Percentiles rank a stretch among this genome's conserved stretches.
These are phyloP conservation scores for Capsicum rhomboideum DNA, from an alignment of 257 asterid species.

Conservation along the genomic window DNA sequence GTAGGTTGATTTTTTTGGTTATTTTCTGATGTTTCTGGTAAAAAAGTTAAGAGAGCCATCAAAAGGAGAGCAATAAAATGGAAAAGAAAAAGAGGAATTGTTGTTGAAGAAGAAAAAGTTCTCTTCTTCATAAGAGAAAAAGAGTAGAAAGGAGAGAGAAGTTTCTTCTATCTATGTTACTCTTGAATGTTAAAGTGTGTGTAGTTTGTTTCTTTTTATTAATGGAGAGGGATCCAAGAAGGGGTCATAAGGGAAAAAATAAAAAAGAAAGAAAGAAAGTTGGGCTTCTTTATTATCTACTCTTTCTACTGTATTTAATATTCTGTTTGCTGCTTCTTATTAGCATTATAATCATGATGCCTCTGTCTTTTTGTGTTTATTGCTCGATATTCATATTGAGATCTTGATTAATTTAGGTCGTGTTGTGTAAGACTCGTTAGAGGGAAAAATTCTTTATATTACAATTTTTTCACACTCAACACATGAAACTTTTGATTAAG, in stretches of 20 bases:
- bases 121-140: constrained; percentile 35
- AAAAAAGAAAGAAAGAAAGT: neutral
- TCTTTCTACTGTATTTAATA: neutral
- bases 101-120: constrained; percentile 8
- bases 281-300: neutral
- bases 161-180: neutral
- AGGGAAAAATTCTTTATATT: neutral
- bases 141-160: constrained; percentile 20
- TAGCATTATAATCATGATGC: neutral
- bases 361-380: neutral
- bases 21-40: constrained; percentile 28
- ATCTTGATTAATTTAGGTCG: too few species aligned
- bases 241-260: neutral
- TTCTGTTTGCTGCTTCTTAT: neutral
- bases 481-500: neutral
- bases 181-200: neutral
- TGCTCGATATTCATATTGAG: neutral
- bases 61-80: constrained; percentile 31
- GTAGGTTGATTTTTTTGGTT: constrained; percentile 16
- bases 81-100: constrained; percentile 16
- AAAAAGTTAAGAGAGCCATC: constrained; percentile 59
- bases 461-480: neutral
- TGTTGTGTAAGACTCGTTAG: accelerated
- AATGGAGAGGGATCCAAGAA: constrained; percentile 50
- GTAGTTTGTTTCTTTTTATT: constrained; percentile 40